Conservation (phyloP, 768 basidiomycete genomes). For the Suillus variegatus region DNA sequence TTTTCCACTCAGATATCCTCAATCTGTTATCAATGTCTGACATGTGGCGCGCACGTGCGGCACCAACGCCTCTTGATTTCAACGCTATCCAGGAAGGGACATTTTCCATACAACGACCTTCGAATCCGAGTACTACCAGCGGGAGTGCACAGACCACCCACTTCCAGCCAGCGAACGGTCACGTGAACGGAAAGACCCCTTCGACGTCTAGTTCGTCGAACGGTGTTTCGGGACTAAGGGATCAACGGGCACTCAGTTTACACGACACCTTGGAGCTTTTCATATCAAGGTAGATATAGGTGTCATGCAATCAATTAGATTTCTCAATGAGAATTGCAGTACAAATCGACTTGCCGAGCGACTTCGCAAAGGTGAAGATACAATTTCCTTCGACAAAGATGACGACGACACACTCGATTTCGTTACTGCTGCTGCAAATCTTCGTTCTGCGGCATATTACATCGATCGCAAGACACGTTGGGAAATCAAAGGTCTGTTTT, state of each 20-base stretch:
- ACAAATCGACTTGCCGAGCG: slow-evolving; percentile 77
- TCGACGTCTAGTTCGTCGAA: slow-evolving; percentile 11
- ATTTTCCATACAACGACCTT: slow-evolving; percentile 47
- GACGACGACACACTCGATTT: slow-evolving; percentile 97
- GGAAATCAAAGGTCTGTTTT: slow-evolving; percentile 85
- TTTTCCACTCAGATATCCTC: slow-evolving; percentile 84
- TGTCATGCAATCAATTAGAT: slow-evolving; percentile 1
- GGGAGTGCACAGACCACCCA: background rate
- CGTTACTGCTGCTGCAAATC: slow-evolving; percentile 91
- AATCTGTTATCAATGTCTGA: slow-evolving; percentile 92
- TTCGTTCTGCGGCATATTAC: slow-evolving; percentile 87
- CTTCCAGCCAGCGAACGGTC: slow-evolving; percentile 26
- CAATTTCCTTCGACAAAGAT: slow-evolving; percentile 94
- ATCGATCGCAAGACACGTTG: slow-evolving; percentile 90
- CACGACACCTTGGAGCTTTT: slow-evolving; percentile 86
- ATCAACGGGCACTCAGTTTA: slow-evolving; percentile 76
- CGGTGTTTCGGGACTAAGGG: slow-evolving; percentile 54
- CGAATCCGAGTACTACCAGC: slow-evolving; percentile 20
- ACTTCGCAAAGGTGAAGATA: slow-evolving; percentile 63
- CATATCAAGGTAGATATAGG: slow-evolving; percentile 64
- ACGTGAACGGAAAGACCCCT: slow-evolving; percentile 16
- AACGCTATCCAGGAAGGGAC: slow-evolving; percentile 68
- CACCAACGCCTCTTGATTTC: slow-evolving; percentile 82
- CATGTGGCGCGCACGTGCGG: slow-evolving; percentile 94
- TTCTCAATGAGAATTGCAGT: slow-evolving; percentile 41